phyloP scores from a whole-genome alignment of 1,139 yeast species.

The Yamadazyma kanchanaburiensis region DNA sequence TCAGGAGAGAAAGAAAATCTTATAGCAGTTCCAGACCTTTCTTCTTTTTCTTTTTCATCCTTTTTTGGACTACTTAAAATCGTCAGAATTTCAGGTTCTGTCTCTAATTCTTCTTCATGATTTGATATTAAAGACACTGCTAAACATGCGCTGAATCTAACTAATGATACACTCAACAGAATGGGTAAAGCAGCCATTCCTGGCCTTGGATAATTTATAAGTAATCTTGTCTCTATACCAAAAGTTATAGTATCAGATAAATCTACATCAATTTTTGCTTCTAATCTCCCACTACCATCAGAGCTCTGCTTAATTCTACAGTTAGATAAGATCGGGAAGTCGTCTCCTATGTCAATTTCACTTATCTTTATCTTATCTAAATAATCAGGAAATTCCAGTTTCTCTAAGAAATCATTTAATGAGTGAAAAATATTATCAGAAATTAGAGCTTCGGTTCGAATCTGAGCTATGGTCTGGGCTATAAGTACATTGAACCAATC shows the following conservation, averaged over 20 bases:
- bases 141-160: constrained; percentile 88
- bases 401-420: constrained; percentile 52
- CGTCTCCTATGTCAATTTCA: constrained; percentile 91
- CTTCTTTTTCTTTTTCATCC: constrained; percentile 4
- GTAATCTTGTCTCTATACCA: constrained; percentile 80
- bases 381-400: constrained; percentile 68
- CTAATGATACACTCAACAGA: constrained; percentile 79
- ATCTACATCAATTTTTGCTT: constrained; percentile 93
- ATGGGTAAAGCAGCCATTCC: constrained; percentile 84
- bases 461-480: constrained; percentile 86
- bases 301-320: constrained; percentile 70
- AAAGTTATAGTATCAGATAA: constrained; percentile 84
- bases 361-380: constrained; percentile 75
- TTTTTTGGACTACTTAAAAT: constrained; percentile 3
- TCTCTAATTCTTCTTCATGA: constrained; percentile 32
- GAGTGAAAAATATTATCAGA: constrained; percentile 84
- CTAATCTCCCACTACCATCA: constrained; percentile 56
- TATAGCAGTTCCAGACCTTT: constrained; percentile 57
- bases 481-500: constrained; percentile 96
- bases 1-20: constrained; percentile 91
- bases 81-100: constrained; percentile 1
- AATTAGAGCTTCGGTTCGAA: constrained; percentile 79
- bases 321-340: constrained; percentile 91
- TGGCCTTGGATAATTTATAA: constrained; percentile 83
- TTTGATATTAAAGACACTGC: constrained; percentile 71